Evolutionary conservation across 148 eudicot genomes (phyloP), one percentile per base, ranked within the genome.

Genomic region (Fagopyrum esculentum): DNA sequence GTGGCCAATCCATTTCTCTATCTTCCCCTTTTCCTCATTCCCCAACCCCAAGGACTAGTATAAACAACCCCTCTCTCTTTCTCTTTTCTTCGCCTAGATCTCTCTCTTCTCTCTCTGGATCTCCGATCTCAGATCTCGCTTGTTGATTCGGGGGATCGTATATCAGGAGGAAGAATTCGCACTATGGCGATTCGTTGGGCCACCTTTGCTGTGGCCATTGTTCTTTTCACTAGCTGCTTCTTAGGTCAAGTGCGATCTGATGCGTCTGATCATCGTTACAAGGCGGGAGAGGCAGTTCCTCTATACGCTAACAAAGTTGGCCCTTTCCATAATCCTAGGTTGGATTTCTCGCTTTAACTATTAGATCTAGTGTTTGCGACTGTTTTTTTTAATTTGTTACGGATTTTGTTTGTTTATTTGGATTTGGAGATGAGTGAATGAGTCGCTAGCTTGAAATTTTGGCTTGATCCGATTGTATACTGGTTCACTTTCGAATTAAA

Each of bases 221-320:
- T 74, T 54, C 9, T 44, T 56, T 16, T 16, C 47, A 43, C 71
- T 8, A 66, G 47, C 71, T 66, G 71, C 71, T 74, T 52, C 10
- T 47, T 52, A 74, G 46, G 47, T 54, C 63, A 74, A 55, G 76
- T 74, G 66, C 60, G 76, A 52, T 74, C 76, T 44, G 76, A 74
- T 5, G 76, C 46, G 22, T 74, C 76, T 5, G 76, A 74, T 74
- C 76, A 74, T 43, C 76, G 76, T 7, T 74, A 74, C 64, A 74
- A 74, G 54, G 76, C 76, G 11, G 76, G 76, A 6, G 76, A 74
- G 5, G 76, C 66, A 8, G 76, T 74, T 2, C 76, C 76, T 43
- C 76, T 74, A 47, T 74, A 74, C 76, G 76, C 76, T 29, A 74
- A 74, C 64, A 74, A 74, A 56, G 76, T 74, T 15, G 76, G 76